A percentile compares a stretch with the other conserved stretches of the same genome.
Evolutionary conservation across 495 filamentous ascomycete species (phyloP).

Genomic region (Penicillium waksmanii): DNA sequence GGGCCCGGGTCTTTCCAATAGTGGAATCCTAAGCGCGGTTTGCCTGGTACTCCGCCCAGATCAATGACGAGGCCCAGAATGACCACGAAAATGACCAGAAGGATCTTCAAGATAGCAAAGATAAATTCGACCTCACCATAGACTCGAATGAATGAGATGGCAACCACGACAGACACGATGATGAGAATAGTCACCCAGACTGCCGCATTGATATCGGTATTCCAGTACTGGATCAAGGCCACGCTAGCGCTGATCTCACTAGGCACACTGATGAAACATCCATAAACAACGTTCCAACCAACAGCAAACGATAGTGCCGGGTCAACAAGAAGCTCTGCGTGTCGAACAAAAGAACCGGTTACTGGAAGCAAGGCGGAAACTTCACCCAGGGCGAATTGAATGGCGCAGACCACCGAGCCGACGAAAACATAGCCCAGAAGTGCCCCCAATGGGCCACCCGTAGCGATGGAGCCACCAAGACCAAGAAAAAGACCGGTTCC

Average conservation of each 20-base stretch:
- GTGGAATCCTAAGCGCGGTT: constrained; percentile 42
- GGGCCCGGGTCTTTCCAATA: constrained; percentile 59
- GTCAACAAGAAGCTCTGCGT: constrained; percentile 51
- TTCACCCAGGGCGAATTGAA: constrained; percentile 48
- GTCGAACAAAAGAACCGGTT: constrained; percentile 56
- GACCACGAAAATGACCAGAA: constrained; percentile 55
- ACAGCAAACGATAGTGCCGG: constrained; percentile 64
- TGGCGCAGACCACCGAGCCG: constrained; percentile 43
- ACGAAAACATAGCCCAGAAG: constrained; percentile 54
- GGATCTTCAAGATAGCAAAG: constrained; percentile 49
- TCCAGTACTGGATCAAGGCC: constrained; percentile 64
- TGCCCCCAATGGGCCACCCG: constrained; percentile 63
- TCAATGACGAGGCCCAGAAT: constrained; percentile 53
- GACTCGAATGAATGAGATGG: constrained; percentile 55
- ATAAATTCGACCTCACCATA: constrained; percentile 49
- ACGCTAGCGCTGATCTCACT: constrained; percentile 65
- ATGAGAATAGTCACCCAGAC: constrained; percentile 61
- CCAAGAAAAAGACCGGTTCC: constrained; percentile 68
- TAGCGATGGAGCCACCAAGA: constrained; percentile 58
- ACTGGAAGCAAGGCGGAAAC: constrained; percentile 48
- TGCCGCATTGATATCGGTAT: constrained; percentile 49
- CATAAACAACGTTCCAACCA: constrained; percentile 59
- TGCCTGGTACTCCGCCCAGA: constrained; percentile 41
- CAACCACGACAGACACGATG: constrained; percentile 54
- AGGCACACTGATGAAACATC: constrained; percentile 64